Percentiles rank a stretch among this genome's conserved stretches.
These are phyloP conservation scores for Scytalidium lignicola DNA, from an alignment of 2,329 filamentous ascomycete genomes.

Conservation along the genomic window DNA sequence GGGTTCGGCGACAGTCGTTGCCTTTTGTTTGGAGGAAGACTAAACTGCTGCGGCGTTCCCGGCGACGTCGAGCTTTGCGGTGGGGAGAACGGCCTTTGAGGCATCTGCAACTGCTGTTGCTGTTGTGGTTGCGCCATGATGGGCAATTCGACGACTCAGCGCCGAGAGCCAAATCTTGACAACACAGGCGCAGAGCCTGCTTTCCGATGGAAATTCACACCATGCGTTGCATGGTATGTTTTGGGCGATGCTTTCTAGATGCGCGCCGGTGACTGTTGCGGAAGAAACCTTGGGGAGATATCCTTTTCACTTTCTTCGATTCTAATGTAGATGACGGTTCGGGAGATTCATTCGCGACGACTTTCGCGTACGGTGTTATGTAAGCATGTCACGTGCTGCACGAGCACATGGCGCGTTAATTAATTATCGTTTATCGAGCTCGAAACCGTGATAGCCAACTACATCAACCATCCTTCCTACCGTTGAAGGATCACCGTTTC, in stretches of 20 bases:
- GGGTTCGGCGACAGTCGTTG: conserved; percentile 66
- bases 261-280: background rate
- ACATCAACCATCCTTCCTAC: too few relatives aligned
- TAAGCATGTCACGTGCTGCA: background rate
- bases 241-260: background rate
- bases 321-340: background rate
- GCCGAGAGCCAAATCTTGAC: conserved; percentile 14
- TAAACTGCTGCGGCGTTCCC: conserved; percentile 49
- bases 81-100: conserved; percentile 56
- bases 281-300: background rate
- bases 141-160: conserved; percentile 6
- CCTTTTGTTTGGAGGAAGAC: conserved; percentile 67
- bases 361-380: background rate
- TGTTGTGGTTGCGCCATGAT: conserved; percentile 31
- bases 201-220: conserved; percentile 17
- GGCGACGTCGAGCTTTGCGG: conserved; percentile 59
- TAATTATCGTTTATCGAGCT: background rate
- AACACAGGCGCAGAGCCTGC: conserved; percentile 26
- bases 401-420: background rate
- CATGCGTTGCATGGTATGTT: conserved; percentile 17
- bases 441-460: too few relatives aligned
- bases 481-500: too few relatives aligned
- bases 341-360: background rate
- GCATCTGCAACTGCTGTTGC: conserved; percentile 31
- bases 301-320: background rate